These are phyloP conservation scores for Chenopodium formosanum DNA, from an alignment of 148 eudicot genomes.

Conservation along the genomic window DNA sequence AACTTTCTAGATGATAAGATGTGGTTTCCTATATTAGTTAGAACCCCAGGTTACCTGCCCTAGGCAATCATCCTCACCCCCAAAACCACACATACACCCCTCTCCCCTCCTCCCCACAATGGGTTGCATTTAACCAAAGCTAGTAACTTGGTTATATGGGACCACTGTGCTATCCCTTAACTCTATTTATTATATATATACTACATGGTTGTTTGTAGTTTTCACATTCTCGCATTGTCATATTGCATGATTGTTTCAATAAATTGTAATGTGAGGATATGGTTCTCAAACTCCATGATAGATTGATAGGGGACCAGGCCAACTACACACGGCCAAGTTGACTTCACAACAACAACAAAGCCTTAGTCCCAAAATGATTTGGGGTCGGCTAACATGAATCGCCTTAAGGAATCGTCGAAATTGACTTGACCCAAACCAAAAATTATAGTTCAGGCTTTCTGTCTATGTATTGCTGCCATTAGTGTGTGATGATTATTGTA, in stretches of 20 bases:
- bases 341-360: neutral
- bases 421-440: neutral
- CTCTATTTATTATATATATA: too few species aligned
- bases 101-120: neutral
- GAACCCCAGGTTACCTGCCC: neutral
- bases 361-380: too few species aligned
- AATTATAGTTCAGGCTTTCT: neutral
- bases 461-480: neutral
- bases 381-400: too few species aligned
- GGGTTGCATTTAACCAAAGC: neutral
- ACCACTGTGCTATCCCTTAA: neutral
- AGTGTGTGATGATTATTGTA: neutral
- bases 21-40: neutral
- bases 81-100: neutral
- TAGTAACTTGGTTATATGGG: neutral
- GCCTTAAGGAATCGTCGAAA: neutral
- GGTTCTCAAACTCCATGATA: neutral
- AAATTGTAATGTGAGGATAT: neutral
- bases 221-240: neutral
- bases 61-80: neutral
- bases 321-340: neutral
- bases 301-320: too few species aligned
- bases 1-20: neutral
- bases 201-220: neutral
- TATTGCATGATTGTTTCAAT: neutral